Evolutionary conservation across 257 asterid species (phyloP).

Genomic region (Nicotiana attenuata): DNA sequence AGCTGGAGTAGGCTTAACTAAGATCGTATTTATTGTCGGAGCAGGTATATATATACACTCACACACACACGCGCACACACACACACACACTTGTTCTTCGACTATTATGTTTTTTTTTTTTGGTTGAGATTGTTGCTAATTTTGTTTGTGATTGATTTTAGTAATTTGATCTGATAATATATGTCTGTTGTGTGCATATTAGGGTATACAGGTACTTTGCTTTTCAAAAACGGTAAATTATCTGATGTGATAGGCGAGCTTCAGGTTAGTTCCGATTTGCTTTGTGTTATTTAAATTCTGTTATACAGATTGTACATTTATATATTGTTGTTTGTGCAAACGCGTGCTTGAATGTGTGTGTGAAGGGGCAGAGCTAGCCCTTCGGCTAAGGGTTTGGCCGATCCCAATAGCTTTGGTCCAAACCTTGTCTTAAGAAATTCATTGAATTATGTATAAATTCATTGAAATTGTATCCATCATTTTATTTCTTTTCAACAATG

Average conservation of each 20-base stretch:
- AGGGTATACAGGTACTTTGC: slow-evolving; percentile 35
- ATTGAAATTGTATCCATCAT: too few species aligned
- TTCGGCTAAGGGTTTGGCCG: too few species aligned
- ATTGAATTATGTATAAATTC: too few species aligned
- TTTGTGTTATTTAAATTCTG: neutral
- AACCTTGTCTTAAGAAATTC: too few species aligned
- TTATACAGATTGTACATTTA: neutral
- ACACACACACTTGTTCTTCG: neutral
- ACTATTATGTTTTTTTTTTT: neutral
- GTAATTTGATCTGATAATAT: neutral
- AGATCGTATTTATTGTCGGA: slow-evolving; percentile 12
- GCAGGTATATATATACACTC: neutral
- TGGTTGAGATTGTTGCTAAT: too few species aligned
- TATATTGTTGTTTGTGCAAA: too few species aligned
- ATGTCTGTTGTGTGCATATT: neutral
- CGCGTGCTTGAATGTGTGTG: too few species aligned
- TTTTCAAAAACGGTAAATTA: slow-evolving; percentile 32
- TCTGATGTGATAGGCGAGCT: slow-evolving; percentile 33
- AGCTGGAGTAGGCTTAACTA: slow-evolving; percentile 17
- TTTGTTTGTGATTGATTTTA: neutral
- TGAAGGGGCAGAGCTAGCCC: too few species aligned
- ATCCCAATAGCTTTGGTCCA: too few species aligned
- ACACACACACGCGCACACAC: too few species aligned
- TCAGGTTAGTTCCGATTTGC: slow-evolving; percentile 16
- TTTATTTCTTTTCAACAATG: too few species aligned